phyloP scores from a whole-genome alignment of 2,329 filamentous ascomycete species.

The Cladophialophora chaetospira region DNA sequence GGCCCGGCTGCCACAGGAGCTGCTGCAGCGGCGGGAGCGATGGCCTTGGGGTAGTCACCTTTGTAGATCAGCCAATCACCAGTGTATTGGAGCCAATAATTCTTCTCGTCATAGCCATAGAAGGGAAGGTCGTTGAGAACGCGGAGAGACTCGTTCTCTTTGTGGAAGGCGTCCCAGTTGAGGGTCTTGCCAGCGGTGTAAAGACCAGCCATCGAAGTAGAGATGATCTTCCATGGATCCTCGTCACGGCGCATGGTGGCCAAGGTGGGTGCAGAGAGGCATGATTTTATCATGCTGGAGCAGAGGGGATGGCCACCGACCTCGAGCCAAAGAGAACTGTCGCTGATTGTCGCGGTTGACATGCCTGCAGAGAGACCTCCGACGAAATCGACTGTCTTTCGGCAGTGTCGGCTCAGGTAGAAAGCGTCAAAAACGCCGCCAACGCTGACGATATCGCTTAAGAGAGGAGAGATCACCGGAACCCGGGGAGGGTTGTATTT shows the following conservation, averaged over 20 bases:
- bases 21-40: conserved; percentile 41
- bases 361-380: conserved; percentile 45
- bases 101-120: conserved; percentile 71
- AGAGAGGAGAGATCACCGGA: conserved; percentile 50
- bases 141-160: conserved; percentile 54
- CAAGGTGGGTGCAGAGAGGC: conserved; percentile 37
- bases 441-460: conserved; percentile 47
- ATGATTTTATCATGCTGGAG: conserved; percentile 48
- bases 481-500: conserved; percentile 44
- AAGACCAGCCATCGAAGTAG: conserved; percentile 39
- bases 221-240: conserved; percentile 47
- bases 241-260: conserved; percentile 47
- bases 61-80: conserved; percentile 74
- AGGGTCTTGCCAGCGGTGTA: conserved; percentile 45
- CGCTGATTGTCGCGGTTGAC: conserved; percentile 37
- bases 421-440: conserved; percentile 40
- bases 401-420: conserved; percentile 46
- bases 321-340: conserved; percentile 45
- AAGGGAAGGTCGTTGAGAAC: conserved; percentile 65
- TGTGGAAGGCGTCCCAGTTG: conserved; percentile 48
- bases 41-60: conserved; percentile 54
- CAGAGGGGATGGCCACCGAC: conserved; percentile 54
- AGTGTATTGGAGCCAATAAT: conserved; percentile 71
- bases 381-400: conserved; percentile 51
- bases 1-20: conserved; percentile 43